Conservation (phyloP, 148 eudicot genomes). For the Silene uniflora region DNA sequence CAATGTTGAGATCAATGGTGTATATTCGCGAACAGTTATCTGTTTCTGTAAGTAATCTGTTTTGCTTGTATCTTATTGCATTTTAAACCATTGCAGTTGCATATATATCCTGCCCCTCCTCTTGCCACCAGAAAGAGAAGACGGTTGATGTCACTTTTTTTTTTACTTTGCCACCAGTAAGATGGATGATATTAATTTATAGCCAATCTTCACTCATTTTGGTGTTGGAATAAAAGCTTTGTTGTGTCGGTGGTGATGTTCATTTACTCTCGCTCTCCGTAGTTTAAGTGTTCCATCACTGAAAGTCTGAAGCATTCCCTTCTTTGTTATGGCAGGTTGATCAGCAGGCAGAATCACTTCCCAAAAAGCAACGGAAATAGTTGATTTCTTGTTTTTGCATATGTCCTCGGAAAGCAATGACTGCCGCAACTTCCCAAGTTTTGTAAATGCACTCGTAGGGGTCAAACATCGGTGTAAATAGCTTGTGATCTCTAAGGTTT, state of each 20-base stretch:
- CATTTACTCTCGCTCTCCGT: too few species aligned
- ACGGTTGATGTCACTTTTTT: too few species aligned
- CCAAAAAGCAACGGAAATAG: conserved; percentile 63
- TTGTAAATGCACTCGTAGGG: conserved; percentile 5
- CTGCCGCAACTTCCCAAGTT: neutral
- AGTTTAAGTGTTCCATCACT: neutral
- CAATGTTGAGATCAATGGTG: conserved; percentile 93
- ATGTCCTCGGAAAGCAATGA: too few species aligned
- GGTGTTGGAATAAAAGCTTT: neutral
- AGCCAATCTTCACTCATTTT: neutral
- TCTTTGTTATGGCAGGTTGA: conserved; percentile 42
- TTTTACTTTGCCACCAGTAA: too few species aligned
- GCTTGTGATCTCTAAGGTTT: neutral
- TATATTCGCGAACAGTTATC: conserved; percentile 84
- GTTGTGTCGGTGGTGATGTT: neutral
- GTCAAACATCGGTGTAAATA: neutral
- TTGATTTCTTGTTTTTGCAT: neutral
- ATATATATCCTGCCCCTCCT: too few species aligned
- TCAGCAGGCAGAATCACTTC: conserved; percentile 37
- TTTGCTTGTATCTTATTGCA: too few species aligned
- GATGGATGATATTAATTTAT: too few species aligned
- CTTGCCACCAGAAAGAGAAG: too few species aligned
- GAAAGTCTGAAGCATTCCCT: neutral
- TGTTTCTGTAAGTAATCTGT: conserved; percentile 37
- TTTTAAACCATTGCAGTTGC: too few species aligned